A percentile compares a stretch with the other conserved stretches of the same genome.
phyloP scores from a whole-genome alignment of 768 basidiomycete genomes.

The Serendipita vermifera region DNA sequence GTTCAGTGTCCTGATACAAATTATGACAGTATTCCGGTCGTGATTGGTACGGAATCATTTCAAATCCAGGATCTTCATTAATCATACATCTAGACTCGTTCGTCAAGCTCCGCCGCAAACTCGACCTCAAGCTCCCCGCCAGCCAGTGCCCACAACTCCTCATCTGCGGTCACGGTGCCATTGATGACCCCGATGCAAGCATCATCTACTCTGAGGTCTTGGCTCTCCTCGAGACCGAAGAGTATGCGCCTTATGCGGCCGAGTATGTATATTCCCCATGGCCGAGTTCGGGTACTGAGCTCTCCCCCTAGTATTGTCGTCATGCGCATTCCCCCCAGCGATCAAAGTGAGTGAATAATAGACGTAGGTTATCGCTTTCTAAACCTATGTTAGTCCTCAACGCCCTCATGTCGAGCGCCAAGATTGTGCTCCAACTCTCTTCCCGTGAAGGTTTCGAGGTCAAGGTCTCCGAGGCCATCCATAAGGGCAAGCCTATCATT shows the following conservation, averaged over 20 bases:
- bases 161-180: slow-evolving; percentile 81
- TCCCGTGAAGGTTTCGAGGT: slow-evolving; percentile 95
- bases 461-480: slow-evolving; percentile 91
- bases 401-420: slow-evolving; percentile 75
- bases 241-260: slow-evolving; percentile 39
- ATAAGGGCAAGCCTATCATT: slow-evolving; percentile 77
- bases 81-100: slow-evolving; percentile 52
- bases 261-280: slow-evolving; percentile 24
- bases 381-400: slow-evolving; percentile 58
- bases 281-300: slow-evolving; percentile 18
- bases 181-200: slow-evolving; percentile 90
- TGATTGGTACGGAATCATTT: slow-evolving; percentile 29
- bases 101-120: slow-evolving; percentile 59
- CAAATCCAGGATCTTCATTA: slow-evolving; percentile 19
- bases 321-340: slow-evolving; percentile 69
- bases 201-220: slow-evolving; percentile 77
- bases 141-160: slow-evolving; percentile 57
- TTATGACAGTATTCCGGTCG: slow-evolving; percentile 53
- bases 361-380: no score
- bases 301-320: slow-evolving; percentile 40
- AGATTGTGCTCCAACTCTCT: slow-evolving; percentile 83
- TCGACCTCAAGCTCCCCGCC: slow-evolving; percentile 32
- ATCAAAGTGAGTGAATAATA: slow-evolving; percentile 62
- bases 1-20: neutral
- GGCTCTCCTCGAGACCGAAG: slow-evolving; percentile 40